These are phyloP conservation scores for Harrya chromipes DNA, from an alignment of 768 basidiomycete genomes.

Conservation along the genomic window DNA sequence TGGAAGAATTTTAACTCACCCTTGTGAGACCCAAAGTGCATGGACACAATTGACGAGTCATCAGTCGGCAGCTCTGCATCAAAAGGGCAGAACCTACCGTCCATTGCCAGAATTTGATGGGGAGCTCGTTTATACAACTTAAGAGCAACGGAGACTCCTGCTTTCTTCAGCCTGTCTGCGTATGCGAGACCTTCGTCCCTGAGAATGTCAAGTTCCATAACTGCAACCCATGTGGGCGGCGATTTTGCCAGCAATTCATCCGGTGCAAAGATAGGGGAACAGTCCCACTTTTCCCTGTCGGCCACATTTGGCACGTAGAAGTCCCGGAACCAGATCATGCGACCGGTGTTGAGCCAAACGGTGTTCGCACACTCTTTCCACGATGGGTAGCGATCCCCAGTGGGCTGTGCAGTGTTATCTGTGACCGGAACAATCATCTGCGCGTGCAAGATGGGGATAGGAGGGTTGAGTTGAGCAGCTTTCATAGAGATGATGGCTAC, in stretches of 20 bases:
- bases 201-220: slow-evolving; percentile 68
- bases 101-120: slow-evolving; percentile 75
- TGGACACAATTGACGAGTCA: not conserved
- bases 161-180: slow-evolving; percentile 51
- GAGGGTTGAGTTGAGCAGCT: slow-evolving; percentile 46
- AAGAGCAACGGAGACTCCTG: slow-evolving; percentile 53
- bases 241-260: slow-evolving; percentile 48
- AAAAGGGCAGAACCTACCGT: slow-evolving; percentile 42
- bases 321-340: slow-evolving; percentile 73
- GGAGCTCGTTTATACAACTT: slow-evolving; percentile 63
- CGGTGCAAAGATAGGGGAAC: slow-evolving; percentile 69
- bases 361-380: slow-evolving; percentile 63
- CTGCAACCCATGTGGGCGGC: slow-evolving; percentile 63
- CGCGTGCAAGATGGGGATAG: slow-evolving; percentile 57
- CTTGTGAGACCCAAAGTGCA: slow-evolving; percentile 9
- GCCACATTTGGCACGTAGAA: slow-evolving; percentile 64
- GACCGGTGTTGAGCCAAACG: slow-evolving; percentile 56
- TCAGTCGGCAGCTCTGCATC: not conserved
- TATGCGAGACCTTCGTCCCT: slow-evolving; percentile 66
- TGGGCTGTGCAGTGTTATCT: slow-evolving; percentile 62
- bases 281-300: slow-evolving; percentile 65
- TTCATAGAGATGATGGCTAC: slow-evolving; percentile 66
- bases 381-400: slow-evolving; percentile 37
- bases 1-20: slow-evolving; percentile 15
- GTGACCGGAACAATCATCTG: slow-evolving; percentile 72